A percentile compares a stretch with the other conserved stretches of the same genome.
Conservation (phyloP, 2,329 filamentous ascomycete genomes). For the Clarireedia paspali region DNA sequence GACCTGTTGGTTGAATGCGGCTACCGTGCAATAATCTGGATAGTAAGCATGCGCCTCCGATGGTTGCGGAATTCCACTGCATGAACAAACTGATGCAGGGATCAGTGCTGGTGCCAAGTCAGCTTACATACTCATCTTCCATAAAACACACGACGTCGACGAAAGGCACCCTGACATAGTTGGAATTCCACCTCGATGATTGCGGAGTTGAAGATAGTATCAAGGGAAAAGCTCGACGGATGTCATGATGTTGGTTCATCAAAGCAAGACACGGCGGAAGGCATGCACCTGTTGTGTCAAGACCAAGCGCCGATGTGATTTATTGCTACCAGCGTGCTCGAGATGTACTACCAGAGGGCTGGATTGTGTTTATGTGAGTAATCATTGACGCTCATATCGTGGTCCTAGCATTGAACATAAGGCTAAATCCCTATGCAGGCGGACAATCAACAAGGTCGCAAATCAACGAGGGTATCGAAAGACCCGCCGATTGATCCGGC, state of each 20-base stretch:
- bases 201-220: not conserved
- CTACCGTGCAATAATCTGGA: too few species aligned
- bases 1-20: too few species aligned
- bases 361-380: constrained; percentile 20
- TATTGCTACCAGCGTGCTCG: constrained; percentile 16
- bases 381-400: not conserved
- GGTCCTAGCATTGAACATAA: not conserved
- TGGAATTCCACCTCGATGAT: not conserved
- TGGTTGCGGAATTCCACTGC: not conserved
- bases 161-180: not conserved
- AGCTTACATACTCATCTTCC: too few species aligned
- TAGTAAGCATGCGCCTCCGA: too few species aligned
- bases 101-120: too few species aligned
- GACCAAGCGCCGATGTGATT: constrained; percentile 22
- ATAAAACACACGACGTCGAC: too few species aligned
- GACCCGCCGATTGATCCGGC: not conserved
- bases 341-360: constrained; percentile 14
- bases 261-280: constrained; percentile 13
- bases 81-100: not conserved
- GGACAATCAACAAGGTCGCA: too few species aligned
- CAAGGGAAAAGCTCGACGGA: not conserved
- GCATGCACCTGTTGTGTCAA: constrained; percentile 19
- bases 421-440: not conserved
- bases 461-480: not conserved
- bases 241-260: not conserved